Evolutionary conservation across 2,329 filamentous ascomycete species (phyloP).

Genomic region (Pochonia chlamydosporia): DNA sequence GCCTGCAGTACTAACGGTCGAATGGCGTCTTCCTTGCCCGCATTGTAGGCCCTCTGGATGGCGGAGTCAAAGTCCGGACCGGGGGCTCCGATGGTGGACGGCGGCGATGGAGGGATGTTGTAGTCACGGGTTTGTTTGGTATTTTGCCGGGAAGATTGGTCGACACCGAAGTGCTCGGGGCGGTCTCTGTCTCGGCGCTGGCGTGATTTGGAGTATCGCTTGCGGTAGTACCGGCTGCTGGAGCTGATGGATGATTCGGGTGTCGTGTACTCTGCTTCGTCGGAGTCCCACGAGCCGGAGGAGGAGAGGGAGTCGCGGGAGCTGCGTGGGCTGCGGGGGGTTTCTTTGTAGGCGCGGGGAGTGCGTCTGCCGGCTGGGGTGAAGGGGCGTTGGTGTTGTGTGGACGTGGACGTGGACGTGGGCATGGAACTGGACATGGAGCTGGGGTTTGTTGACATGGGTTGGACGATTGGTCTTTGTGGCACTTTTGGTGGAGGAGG

Average conservation of each 20-base stretch:
- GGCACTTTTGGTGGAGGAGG: neutral
- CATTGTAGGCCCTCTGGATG: neutral
- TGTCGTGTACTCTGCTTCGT: conserved; percentile 8
- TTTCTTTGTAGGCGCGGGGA: conserved; percentile 3
- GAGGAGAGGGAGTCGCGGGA: conserved; percentile 13
- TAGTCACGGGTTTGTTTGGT: neutral
- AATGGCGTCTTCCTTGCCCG: neutral
- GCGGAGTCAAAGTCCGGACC: neutral
- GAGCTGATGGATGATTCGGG: conserved; percentile 14
- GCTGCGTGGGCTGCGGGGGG: conserved; percentile 11
- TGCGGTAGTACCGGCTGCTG: conserved; percentile 7
- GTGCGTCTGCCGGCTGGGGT: neutral
- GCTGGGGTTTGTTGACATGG: neutral
- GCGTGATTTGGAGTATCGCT: conserved; percentile 10
- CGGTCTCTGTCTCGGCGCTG: conserved; percentile 5
- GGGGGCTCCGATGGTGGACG: neutral
- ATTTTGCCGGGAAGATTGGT: neutral
- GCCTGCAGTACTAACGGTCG: neutral
- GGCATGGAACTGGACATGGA: too few species aligned
- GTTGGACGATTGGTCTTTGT: neutral
- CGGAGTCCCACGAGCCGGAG: conserved; percentile 3
- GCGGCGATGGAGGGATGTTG: neutral
- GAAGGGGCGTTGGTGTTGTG: neutral
- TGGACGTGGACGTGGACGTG: too few species aligned
- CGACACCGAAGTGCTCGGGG: neutral